Base-by-base conservation (phyloP, 768 basidiomycete genomes). In the Hemileccinum impolitum region DNA sequence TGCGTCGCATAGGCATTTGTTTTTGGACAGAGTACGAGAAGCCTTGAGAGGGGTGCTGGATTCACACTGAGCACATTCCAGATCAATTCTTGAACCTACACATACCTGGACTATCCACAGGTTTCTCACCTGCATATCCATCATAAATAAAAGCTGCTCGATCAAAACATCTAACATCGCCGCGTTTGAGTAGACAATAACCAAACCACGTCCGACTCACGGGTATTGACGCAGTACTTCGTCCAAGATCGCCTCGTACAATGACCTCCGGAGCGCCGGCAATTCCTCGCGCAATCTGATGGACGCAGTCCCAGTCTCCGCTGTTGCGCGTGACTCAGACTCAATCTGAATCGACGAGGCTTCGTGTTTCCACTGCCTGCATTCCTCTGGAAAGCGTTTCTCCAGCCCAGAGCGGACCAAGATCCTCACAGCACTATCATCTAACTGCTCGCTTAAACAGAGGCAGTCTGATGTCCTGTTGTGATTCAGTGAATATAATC, bases 321-420 rank as follows among this genome's bases (percentile, higher is more conserved):
- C 25, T 6, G 0, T 38, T 5, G 1, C 5, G 1, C 1, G 5
- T 1, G 28, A 5, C 0, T 34, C 19, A 0, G 28, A 51, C 2
- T 10, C 39, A 3, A 3, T 43, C 7, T 6, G 39, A 8, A 58
- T 12, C 2, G 61, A 47, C 1, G 0, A 32, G 2, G 53, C 43
- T 0, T 58, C 50, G 0, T 60, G 47, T n/a, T 47, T 54, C 68
- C 68, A 73, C 0, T 52, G 35, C 3, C 36, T 45, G 30, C 67
- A 66, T 9, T 46, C 45, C 1, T 21, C 37, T 2, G 48, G 57
- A 25, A 58, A 71, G 6, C 69, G 64, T 17, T 47, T 58, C 6
- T 48, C 38, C 0, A 75, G 62, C 1, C 72, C 74, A 2, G 44
- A 34, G 12, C n/a, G 31, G n/a, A 68, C 41, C 6, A 75, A 55